phyloP scores from a whole-genome alignment of 2,329 filamentous ascomycete genomes.

The Paecilomyces dactylethromorphus region DNA sequence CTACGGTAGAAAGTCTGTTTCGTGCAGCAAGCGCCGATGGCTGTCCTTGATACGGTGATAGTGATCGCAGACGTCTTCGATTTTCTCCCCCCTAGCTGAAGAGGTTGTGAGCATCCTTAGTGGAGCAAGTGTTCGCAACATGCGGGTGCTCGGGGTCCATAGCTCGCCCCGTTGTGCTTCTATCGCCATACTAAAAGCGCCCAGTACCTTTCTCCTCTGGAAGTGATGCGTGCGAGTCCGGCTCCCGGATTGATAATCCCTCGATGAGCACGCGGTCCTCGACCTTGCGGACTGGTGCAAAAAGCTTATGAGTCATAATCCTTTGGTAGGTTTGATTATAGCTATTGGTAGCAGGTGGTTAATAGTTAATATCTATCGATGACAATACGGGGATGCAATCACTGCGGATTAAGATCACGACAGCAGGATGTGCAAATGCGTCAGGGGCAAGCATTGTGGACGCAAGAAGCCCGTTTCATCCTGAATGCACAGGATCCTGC shows the following conservation, averaged over 20 bases:
- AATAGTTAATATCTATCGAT: neutral
- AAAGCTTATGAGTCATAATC: neutral
- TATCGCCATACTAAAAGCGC: neutral
- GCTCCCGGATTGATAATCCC: neutral
- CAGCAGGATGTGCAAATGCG: neutral
- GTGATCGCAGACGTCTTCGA: neutral
- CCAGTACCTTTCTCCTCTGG: neutral
- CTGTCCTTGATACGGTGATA: neutral
- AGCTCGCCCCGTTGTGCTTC: neutral
- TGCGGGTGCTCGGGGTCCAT: neutral
- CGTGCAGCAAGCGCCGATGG: neutral
- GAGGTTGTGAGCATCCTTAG: neutral
- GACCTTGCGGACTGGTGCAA: neutral
- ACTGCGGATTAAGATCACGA: neutral
- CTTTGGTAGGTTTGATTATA: neutral
- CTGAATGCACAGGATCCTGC: neutral
- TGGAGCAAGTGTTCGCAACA: neutral
- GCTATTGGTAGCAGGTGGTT: neutral
- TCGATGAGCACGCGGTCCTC: neutral
- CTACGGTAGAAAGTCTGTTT: neutral
- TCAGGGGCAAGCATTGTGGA: neutral
- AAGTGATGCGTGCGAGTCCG: neutral
- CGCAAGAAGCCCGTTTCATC: neutral
- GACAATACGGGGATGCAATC: neutral
- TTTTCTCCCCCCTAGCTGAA: neutral